phyloP scores from a whole-genome alignment of 768 basidiomycete genomes.

The Suillus ampliporus region DNA sequence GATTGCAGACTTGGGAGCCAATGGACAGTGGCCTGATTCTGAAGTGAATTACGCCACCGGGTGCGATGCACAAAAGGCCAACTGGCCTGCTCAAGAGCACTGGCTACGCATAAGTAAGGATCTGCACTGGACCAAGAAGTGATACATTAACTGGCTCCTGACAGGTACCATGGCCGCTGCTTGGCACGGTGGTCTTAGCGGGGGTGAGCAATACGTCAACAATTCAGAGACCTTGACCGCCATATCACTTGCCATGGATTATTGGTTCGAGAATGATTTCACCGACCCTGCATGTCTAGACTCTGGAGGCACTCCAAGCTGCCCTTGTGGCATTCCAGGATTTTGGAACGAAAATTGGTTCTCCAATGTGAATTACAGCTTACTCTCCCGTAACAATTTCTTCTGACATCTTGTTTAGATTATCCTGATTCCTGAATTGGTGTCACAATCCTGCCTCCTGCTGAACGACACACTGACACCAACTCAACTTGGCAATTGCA shows the following conservation, averaged over 20 bases:
- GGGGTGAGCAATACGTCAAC: conserved; percentile 48
- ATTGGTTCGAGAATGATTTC: conserved; percentile 69
- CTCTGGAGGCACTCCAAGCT: conserved; percentile 54
- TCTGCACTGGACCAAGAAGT: neutral
- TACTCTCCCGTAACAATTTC: neutral
- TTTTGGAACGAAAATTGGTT: conserved; percentile 73
- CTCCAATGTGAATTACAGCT: conserved; percentile 49
- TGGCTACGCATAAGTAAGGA: conserved; percentile 58
- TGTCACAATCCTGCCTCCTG: conserved; percentile 60
- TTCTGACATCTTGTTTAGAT: conserved; percentile 41
- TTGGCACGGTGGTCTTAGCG: conserved; percentile 57
- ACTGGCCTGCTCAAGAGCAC: conserved; percentile 71
- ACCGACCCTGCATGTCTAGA: conserved; percentile 59
- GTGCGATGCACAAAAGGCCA: conserved; percentile 64
- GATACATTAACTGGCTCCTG: neutral
- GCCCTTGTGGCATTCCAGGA: conserved; percentile 60
- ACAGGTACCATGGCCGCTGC: conserved; percentile 61
- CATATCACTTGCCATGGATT: conserved; percentile 59
- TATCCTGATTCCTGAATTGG: conserved; percentile 63
- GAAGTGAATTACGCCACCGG: conserved; percentile 67
- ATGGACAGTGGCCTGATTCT: conserved; percentile 60
- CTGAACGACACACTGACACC: conserved; percentile 52
- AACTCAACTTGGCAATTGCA: conserved; percentile 51
- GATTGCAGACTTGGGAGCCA: conserved; percentile 50
- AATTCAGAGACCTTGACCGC: conserved; percentile 44